These are phyloP conservation scores for Cochlearia excelsa DNA, from an alignment of 345 rosid genomes.

Conservation along the genomic window DNA sequence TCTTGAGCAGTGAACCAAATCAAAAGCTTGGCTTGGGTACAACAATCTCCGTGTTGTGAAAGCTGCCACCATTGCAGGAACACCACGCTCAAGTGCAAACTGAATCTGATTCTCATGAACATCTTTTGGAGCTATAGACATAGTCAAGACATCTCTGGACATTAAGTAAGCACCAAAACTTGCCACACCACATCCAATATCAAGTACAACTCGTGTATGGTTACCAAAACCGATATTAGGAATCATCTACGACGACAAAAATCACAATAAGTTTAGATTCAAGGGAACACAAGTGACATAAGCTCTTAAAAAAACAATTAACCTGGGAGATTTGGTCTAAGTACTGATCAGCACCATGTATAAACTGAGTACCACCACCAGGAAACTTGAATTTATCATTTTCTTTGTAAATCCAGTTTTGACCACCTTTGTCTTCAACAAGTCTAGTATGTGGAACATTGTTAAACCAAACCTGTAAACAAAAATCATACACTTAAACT, in stretches of 20 bases:
- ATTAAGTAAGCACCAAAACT: conserved; percentile 97
- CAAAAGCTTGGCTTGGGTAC: conserved; percentile 97
- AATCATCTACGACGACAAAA: conserved; percentile 60
- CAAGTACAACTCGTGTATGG: conserved; percentile 69
- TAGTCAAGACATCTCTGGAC: conserved; percentile 64
- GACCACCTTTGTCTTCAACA: conserved; percentile 96
- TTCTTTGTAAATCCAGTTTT: conserved; percentile 76
- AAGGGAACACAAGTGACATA: conserved; percentile 10
- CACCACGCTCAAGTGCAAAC: conserved; percentile 98
- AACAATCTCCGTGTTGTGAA: conserved; percentile 70
- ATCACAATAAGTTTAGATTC: conserved; percentile 18
- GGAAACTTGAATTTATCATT: conserved; percentile 91
- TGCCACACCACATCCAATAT: conserved; percentile 97
- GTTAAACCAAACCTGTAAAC: conserved; percentile 69
- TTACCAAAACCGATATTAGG: conserved; percentile 75
- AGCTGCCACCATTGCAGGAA: conserved; percentile 97
- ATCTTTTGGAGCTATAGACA: conserved; percentile 99
- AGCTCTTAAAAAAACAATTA: neutral
- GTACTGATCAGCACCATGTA: conserved; percentile 91
- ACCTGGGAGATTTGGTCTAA: conserved; percentile 86
- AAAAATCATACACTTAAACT: conserved; percentile 19
- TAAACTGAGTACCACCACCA: conserved; percentile 98
- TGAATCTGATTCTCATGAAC: conserved; percentile 98
- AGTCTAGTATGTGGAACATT: conserved; percentile 85
- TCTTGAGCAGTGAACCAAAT: conserved; percentile 93